These are phyloP conservation scores for Nymphaea thermarum DNA, from an alignment of 164 flowering plant genomes.

Conservation along the genomic window DNA sequence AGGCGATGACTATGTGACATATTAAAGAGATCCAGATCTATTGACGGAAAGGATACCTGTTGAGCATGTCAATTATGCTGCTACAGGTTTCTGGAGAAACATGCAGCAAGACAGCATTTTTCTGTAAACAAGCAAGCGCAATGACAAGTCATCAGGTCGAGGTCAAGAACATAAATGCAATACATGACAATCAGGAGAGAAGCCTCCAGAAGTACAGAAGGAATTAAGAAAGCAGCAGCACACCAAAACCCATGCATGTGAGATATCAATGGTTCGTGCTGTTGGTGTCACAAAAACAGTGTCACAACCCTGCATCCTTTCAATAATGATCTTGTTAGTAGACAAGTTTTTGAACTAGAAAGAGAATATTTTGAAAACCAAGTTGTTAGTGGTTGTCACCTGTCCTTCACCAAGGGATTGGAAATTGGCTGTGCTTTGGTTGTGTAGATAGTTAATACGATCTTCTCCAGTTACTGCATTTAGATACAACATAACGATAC, in stretches of 20 bases:
- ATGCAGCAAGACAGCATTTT: conserved; percentile 52
- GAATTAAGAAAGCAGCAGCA: conserved; percentile 1
- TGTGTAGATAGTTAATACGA: conserved; percentile 74
- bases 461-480: conserved; percentile 77
- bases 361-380: too few species aligned
- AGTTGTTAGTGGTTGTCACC: conserved; percentile 17
- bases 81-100: conserved; percentile 57
- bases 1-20: too few species aligned
- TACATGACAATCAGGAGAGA: not conserved
- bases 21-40: too few species aligned
- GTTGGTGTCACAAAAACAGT: conserved; percentile 90
- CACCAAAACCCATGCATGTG: conserved; percentile 90
- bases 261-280: conserved; percentile 83
- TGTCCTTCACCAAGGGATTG: conserved; percentile 68
- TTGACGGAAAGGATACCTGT: conserved; percentile 28
- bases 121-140: conserved; percentile 27
- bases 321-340: too few species aligned
- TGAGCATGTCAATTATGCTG: conserved; percentile 59
- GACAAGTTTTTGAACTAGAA: too few species aligned
- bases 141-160: too few species aligned
- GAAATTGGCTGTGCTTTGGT: conserved; percentile 88
- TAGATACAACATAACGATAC: conserved; percentile 1
- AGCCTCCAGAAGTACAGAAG: not conserved
- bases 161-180: not conserved
- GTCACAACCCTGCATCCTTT: conserved; percentile 60